Base-by-base conservation (phyloP, 2,329 filamentous ascomycete genomes). In the Thermothelomyces thermophilus region DNA sequence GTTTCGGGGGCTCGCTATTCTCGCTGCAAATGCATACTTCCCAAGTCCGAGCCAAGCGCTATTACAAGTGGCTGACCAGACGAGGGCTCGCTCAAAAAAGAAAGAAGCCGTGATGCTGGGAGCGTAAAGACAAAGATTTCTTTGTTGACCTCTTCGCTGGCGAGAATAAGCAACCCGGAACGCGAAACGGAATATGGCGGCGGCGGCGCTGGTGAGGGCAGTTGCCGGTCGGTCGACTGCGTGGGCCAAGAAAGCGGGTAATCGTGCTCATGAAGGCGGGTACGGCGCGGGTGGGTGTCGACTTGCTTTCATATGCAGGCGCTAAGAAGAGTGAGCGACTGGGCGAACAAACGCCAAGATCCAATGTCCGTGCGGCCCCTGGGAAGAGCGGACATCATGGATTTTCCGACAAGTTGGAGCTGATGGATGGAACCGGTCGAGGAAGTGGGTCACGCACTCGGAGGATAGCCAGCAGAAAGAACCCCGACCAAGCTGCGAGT, bases 1-100 rank as follows among this genome's bases (percentile, higher is more conserved):
- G n/a, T n/a, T 19, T 46, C 41, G 28, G 37, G 28, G 8, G 37
- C 10, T 47, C 55, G 50, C 48, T 58, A 57, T 48, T 34, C 54
- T 54, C 48, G 51, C 36, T 56, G 53, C 57, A 58, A 55, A 46
- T 47, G 50, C 54, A 59, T 59, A 19, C 47, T 55, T 48, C 40
- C 19, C 36, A 20, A 16, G 13, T 35, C 14, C 16, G 6, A 6
- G 14, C 16, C 13, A 6, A 11, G 5, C 31, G 26, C 36, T 46
- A 33, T 28, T 37, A n/a, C 33, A 33, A 35, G 7, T 26, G 22
- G 39, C 14, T 11, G 37, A 41, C 22, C 31, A 41, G 48, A 11
- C 30, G 16, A 17, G 16, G 34, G 17, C 17, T 40, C 17, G 28
- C 37, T 8, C 24, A 34, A 24, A 16, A 13, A 36, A n/a, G n/a